A percentile compares a stretch with the other conserved stretches of the same genome.
Conservation (phyloP, 2,329 filamentous ascomycete genomes). For the Plectosphaerella cucumerina region DNA sequence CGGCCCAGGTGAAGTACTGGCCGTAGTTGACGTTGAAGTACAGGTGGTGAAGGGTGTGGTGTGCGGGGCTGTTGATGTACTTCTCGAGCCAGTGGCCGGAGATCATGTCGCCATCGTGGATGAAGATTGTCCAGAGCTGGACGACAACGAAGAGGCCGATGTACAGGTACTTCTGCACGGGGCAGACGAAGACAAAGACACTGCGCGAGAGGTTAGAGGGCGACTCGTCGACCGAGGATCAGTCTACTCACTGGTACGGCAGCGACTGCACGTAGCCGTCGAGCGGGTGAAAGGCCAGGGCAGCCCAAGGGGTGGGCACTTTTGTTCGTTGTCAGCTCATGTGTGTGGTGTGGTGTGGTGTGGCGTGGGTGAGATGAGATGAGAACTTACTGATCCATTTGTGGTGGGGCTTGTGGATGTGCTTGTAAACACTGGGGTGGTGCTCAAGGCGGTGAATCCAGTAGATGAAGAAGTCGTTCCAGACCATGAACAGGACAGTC, state of each 20-base stretch:
- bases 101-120: conserved; percentile 46
- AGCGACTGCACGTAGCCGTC: conserved; percentile 42
- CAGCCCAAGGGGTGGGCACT: conserved; percentile 43
- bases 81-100: conserved; percentile 40
- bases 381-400: conserved; percentile 39
- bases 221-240: neutral
- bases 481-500: conserved; percentile 36
- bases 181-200: conserved; percentile 38
- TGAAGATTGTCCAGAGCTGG: conserved; percentile 45
- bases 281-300: conserved; percentile 42
- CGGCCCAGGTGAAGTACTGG: conserved; percentile 45
- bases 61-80: conserved; percentile 43
- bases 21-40: conserved; percentile 47
- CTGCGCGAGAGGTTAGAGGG: conserved; percentile 19
- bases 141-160: conserved; percentile 37
- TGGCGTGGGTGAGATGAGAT: neutral
- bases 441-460: conserved; percentile 43
- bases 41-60: conserved; percentile 45
- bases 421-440: conserved; percentile 41
- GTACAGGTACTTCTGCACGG: conserved; percentile 41
- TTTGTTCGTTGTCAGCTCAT: neutral
- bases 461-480: conserved; percentile 42
- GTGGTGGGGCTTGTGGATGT: conserved; percentile 44
- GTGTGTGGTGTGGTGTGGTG: too few relatives aligned
- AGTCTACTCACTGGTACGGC: conserved; percentile 36